Base-by-base conservation (phyloP, 345 rosid genomes). In the Lumnitzera littorea region DNA sequence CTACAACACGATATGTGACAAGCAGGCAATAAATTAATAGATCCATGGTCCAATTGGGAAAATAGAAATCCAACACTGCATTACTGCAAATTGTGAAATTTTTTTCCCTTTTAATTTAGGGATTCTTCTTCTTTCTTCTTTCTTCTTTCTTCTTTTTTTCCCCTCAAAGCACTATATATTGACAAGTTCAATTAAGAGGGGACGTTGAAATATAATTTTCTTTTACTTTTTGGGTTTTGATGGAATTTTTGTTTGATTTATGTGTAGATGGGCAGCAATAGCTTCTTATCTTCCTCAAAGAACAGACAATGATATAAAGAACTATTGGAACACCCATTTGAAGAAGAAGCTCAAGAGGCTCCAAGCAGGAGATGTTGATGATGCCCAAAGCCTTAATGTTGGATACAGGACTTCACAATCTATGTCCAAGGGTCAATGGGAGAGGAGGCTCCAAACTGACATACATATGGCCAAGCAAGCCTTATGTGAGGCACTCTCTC, bases 261-360 rank as follows among this genome's bases (percentile, higher is more conserved):
- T 24, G 49, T 70, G 63, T 75, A 92, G 98, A 78, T 92, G 98
- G 98, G 98, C 98, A 52, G 97, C 99, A 50, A 94, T 94, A 73
- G 99, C 99, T 48, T 90, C 99, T 4, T 90, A 94, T 56, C 96
- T 94, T 74, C 96, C 99, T 24, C 94, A 92, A 66, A 84, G 96
- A 65, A 92, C 98, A 31, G 98, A 92, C 56, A 92, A 92, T 48
- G 98, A 92, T 65, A 86, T 94, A 60, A 90, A 94, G 65, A 90
- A 94, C 64, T 90, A 81, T 46, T 94, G 99, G 97, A 89, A 92
- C 76, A 89, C 96, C 59, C 91, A 89, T 63, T 62, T 92, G 62
- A 92, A 85, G 73, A 89, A 81, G 82, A 92, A 92, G 78, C 87
- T 87, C 17, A 67, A 65, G 67, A 87, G 76, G 76, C 65, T 78